Conservation (phyloP, 2,329 filamentous ascomycete species). For the Cladophialophora bantiana region DNA sequence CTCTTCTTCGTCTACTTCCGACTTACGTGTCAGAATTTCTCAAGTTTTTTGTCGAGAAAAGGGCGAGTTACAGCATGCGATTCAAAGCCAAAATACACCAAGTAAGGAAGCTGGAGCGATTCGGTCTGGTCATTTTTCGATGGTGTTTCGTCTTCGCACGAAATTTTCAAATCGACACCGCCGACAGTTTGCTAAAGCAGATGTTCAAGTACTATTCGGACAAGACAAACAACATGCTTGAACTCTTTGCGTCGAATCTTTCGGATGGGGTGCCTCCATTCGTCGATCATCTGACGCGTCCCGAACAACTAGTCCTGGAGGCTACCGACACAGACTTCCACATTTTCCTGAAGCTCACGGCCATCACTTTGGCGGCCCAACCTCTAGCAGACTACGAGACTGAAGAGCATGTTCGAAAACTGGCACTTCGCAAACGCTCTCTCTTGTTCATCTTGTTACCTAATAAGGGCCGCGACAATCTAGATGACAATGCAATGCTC, state of each 20-base stretch:
- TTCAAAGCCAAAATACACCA: not conserved
- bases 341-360: conserved; percentile 36
- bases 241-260: conserved; percentile 27
- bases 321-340: conserved; percentile 33
- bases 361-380: conserved; percentile 24
- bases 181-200: conserved; percentile 31
- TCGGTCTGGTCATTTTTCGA: conserved; percentile 26
- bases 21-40: conserved; percentile 28
- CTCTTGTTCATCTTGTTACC: conserved; percentile 36
- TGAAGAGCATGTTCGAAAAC: conserved; percentile 15
- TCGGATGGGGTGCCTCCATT: conserved; percentile 20
- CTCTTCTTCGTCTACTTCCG: conserved; percentile 20
- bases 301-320: conserved; percentile 22
- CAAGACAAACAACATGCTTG: conserved; percentile 36
- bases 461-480: conserved; percentile 31
- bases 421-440: conserved; percentile 28
- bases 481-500: conserved; percentile 22
- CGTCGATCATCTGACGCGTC: conserved; percentile 20
- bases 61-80: not conserved
- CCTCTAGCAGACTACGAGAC: conserved; percentile 6
- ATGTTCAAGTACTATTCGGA: conserved; percentile 36
- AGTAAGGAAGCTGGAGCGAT: conserved; percentile 19
- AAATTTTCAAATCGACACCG: conserved; percentile 12
- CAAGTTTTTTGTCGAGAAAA: conserved; percentile 23
- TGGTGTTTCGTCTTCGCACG: conserved; percentile 32